phyloP scores from a whole-genome alignment of 495 filamentous ascomycete species.

The Penicillium arizonense region DNA sequence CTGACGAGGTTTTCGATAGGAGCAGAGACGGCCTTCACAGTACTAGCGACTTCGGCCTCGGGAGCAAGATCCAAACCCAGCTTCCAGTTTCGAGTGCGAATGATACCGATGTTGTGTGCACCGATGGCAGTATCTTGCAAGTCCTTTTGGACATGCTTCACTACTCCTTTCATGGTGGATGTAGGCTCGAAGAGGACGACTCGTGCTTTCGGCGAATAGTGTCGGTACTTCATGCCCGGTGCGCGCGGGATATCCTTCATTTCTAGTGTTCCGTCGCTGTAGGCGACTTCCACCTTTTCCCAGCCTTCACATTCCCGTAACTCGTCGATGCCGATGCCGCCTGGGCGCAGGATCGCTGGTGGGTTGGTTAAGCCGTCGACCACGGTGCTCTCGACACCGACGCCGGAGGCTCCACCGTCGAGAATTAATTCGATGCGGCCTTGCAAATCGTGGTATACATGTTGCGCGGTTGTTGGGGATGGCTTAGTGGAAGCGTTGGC shows the following conservation, averaged over 20 bases:
- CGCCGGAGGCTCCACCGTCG: slow-evolving; percentile 80
- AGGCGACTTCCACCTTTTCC: slow-evolving; percentile 72
- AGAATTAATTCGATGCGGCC: slow-evolving; percentile 86
- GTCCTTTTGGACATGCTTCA: slow-evolving; percentile 36
- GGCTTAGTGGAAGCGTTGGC: slow-evolving; percentile 93
- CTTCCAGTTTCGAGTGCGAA: slow-evolving; percentile 46
- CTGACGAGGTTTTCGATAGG: slow-evolving; percentile 29
- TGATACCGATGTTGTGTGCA: slow-evolving; percentile 45
- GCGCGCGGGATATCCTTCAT: slow-evolving; percentile 64
- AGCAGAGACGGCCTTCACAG: slow-evolving; percentile 22
- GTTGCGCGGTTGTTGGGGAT: slow-evolving; percentile 82
- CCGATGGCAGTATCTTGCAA: slow-evolving; percentile 35
- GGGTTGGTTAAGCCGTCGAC: slow-evolving; percentile 84
- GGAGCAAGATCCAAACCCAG: slow-evolving; percentile 32
- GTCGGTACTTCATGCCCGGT: slow-evolving; percentile 98
- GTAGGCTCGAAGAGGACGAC: slow-evolving; percentile 77
- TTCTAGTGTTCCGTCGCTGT: slow-evolving; percentile 58
- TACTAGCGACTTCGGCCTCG: slow-evolving; percentile 23
- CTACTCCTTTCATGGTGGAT: slow-evolving; percentile 28
- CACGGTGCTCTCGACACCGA: slow-evolving; percentile 96
- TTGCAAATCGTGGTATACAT: slow-evolving; percentile 82
- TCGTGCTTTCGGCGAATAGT: slow-evolving; percentile 89
- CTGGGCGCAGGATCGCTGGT: slow-evolving; percentile 80
- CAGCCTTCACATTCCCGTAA: slow-evolving; percentile 73
- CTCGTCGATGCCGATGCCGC: slow-evolving; percentile 86